phyloP scores from a whole-genome alignment of 345 rosid species.

The Eucalyptus marginata region DNA sequence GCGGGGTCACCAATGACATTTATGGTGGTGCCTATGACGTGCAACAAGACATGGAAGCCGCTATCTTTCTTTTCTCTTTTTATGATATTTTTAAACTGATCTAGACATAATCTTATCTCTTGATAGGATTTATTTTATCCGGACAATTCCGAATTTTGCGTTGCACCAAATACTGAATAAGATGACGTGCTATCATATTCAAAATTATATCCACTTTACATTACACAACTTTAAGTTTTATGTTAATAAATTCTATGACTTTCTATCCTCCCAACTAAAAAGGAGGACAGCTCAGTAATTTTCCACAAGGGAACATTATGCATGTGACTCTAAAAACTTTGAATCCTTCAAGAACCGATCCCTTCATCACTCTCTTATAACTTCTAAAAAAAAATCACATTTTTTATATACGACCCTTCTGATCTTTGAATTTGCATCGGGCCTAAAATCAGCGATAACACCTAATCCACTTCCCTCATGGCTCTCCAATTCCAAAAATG shows the following conservation, averaged over 20 bases:
- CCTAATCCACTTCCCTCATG: too few species aligned
- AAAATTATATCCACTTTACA: background rate
- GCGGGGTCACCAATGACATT: background rate
- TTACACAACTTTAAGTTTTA: background rate
- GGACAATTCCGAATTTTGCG: fast-evolving
- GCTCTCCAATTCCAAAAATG: too few species aligned
- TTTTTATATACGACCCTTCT: too few species aligned
- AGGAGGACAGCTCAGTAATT: background rate
- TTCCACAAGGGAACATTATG: background rate
- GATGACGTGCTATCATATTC: too few species aligned
- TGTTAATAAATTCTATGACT: background rate
- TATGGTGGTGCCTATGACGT: background rate
- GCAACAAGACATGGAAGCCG: too few species aligned
- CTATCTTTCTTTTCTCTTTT: background rate
- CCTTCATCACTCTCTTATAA: background rate
- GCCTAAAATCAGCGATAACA: too few species aligned
- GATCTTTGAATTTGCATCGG: too few species aligned
- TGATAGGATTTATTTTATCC: too few species aligned
- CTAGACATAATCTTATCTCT: background rate
- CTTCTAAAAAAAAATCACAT: too few species aligned
- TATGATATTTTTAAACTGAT: background rate
- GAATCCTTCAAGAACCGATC: background rate
- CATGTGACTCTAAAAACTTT: background rate
- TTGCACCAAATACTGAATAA: too few species aligned
- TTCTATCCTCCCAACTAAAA: background rate